These are phyloP conservation scores for Gigaspora rosea DNA, from an alignment of 192 early-diverging fungal species.

Conservation along the genomic window DNA sequence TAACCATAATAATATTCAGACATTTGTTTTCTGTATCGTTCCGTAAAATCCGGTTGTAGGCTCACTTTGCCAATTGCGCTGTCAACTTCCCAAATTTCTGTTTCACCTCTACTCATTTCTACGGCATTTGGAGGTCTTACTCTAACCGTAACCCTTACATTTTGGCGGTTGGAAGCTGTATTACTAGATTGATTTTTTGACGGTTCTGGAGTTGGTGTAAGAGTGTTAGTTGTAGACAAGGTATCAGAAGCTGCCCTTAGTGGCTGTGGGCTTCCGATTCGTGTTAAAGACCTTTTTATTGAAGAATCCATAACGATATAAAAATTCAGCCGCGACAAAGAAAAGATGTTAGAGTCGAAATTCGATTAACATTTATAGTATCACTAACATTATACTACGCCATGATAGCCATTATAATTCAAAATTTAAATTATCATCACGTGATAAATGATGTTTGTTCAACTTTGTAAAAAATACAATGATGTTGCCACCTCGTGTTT, in stretches of 20 bases:
- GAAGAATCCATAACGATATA: neutral
- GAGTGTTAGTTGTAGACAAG: neutral
- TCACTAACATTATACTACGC: too few relatives aligned
- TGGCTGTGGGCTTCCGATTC: neutral
- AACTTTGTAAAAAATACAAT: too few relatives aligned
- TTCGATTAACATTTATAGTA: too few relatives aligned
- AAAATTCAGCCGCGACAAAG: neutral
- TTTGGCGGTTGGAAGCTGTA: slow-evolving; percentile 33
- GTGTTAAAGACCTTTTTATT: neutral
- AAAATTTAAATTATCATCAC: too few relatives aligned
- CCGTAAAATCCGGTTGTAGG: slow-evolving; percentile 40
- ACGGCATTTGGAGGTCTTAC: slow-evolving; percentile 66
- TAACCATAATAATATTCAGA: slow-evolving; percentile 48
- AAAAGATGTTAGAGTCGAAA: too few relatives aligned
- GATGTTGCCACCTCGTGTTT: too few relatives aligned
- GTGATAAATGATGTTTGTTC: too few relatives aligned
- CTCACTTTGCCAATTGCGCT: slow-evolving; percentile 31
- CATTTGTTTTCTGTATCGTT: slow-evolving; percentile 28
- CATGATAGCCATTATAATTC: too few relatives aligned
- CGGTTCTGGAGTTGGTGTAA: neutral
- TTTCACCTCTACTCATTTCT: slow-evolving; percentile 55
- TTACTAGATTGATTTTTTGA: neutral
- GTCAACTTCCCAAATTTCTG: slow-evolving; percentile 46
- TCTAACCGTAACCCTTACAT: slow-evolving; percentile 73
- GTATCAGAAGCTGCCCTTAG: neutral